A percentile compares a stretch with the other conserved stretches of the same genome.
Conservation (phyloP, 2,329 filamentous ascomycete genomes). For the Microsporum canis region DNA sequence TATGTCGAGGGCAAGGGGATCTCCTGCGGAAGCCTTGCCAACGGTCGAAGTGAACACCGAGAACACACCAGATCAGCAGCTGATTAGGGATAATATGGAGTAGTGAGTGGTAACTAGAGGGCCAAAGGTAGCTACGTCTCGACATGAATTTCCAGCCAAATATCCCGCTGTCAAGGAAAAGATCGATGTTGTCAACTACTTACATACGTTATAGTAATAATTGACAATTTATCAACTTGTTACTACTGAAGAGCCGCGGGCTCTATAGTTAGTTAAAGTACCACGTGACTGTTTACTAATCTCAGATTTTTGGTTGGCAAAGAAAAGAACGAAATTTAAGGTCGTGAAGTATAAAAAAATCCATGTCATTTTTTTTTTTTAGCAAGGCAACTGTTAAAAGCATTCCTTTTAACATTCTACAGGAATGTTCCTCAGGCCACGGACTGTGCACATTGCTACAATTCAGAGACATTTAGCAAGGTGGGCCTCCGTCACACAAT, state of each 20-base stretch:
- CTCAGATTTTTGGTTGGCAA: neutral
- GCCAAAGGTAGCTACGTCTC: too few relatives aligned
- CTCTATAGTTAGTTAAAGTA: neutral
- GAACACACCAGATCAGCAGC: neutral
- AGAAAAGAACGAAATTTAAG: neutral
- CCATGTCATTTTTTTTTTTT: neutral
- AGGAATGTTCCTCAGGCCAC: neutral
- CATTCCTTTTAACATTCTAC: neutral
- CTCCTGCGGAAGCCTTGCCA: neutral
- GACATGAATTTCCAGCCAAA: too few relatives aligned
- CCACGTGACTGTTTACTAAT: neutral
- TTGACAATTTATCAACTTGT: neutral
- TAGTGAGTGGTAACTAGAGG: too few relatives aligned
- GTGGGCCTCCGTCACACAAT: neutral
- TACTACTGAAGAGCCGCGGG: neutral
- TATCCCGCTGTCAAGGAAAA: too few relatives aligned
- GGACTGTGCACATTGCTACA: neutral
- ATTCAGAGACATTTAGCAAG: neutral
- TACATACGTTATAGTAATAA: too few relatives aligned
- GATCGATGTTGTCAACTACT: too few relatives aligned
- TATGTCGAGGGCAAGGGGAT: neutral
- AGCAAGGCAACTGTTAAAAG: neutral
- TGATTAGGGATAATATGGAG: too few relatives aligned
- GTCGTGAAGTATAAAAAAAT: neutral
- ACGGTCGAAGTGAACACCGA: neutral